Base-by-base conservation (phyloP, 306 rosid species). In the Cercis canadensis region DNA sequence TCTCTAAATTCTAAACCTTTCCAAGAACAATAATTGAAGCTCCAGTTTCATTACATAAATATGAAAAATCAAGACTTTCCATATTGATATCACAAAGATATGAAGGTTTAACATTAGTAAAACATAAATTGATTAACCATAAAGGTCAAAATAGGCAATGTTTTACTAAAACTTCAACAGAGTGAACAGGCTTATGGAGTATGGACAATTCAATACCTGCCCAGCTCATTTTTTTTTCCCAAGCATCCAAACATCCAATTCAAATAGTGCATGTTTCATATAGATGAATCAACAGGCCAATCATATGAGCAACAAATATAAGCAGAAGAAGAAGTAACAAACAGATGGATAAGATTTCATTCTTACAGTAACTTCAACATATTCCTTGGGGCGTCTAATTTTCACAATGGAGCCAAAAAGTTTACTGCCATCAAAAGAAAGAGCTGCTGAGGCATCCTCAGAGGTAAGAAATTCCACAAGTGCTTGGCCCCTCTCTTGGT, bases 341-440 rank as follows among this genome's bases (percentile, higher is more conserved):
- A 73, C 17, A 47, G 62, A 69, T 59, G 41, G 65, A 66, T 54
- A 69, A 74, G 75, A 79, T 65, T 79, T 76, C 75, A 81, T 77
- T 80, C 97, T 94, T 94, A 95, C 96, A 63, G 92, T 77, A 82
- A 75, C 81, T 69, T 91, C 96, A 72, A 95, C 81, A 67, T 78
- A 95, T 78, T 95, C 97, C 70, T 86, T 95, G 61, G 99, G 96
- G 15, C 99, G 96, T 78, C 92, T 85, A 69, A 95, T 75, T 86
- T 82, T 91, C 54, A 95, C 76, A 74, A 16, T 64, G 41, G 90
- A 86, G 63, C 97, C 99, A 78, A 81, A 80, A 61, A 91, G 75
- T 59, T 75, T 78, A 70, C 77, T 75, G 13, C 92, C 97, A 77
- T 89, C 95, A 86, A 95, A 91, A 69, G 92, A 83, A 80, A 95